Evolutionary conservation across 148 eudicot species (phyloP).

Genomic region (Nepenthes gracilis): DNA sequence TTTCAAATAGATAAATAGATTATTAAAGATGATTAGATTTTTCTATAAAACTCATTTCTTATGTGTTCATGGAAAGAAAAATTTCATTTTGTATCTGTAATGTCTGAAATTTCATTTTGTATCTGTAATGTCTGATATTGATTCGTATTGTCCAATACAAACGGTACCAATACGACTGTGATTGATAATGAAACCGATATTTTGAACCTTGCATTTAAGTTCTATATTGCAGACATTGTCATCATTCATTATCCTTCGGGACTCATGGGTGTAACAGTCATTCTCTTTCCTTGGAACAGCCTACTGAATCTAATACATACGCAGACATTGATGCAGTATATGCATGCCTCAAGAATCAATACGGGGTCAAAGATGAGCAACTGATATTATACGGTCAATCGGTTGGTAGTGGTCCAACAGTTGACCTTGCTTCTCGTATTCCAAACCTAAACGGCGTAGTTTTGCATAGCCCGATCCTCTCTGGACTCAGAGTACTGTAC

Average conservation of each 20-base stretch:
- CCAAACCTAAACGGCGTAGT: constrained; percentile 87
- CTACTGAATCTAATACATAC: constrained; percentile 89
- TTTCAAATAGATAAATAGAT: too few species aligned
- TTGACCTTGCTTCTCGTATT: constrained; percentile 81
- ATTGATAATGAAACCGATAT: too few species aligned
- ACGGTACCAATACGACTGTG: too few species aligned
- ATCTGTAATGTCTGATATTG: too few species aligned
- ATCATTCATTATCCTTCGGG: constrained; percentile 4
- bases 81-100: too few species aligned
- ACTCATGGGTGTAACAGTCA: constrained; percentile 17
- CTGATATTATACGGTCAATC: constrained; percentile 82
- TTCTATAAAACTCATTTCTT: too few species aligned
- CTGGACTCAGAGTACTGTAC: constrained; percentile 81
- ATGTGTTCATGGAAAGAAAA: too few species aligned
- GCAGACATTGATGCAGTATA: constrained; percentile 93
- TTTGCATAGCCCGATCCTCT: constrained; percentile 83
- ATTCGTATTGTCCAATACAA: too few species aligned
- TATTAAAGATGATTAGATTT: too few species aligned
- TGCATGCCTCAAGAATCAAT: constrained; percentile 83
- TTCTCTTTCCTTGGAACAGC: constrained; percentile 51
- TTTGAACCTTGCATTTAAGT: neutral
- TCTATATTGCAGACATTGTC: neutral
- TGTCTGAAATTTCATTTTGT: too few species aligned
- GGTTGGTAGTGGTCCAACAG: constrained; percentile 92
- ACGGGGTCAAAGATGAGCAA: constrained; percentile 75